Conservation (phyloP, 495 filamentous ascomycete genomes). For the Podospora fimiseda region DNA sequence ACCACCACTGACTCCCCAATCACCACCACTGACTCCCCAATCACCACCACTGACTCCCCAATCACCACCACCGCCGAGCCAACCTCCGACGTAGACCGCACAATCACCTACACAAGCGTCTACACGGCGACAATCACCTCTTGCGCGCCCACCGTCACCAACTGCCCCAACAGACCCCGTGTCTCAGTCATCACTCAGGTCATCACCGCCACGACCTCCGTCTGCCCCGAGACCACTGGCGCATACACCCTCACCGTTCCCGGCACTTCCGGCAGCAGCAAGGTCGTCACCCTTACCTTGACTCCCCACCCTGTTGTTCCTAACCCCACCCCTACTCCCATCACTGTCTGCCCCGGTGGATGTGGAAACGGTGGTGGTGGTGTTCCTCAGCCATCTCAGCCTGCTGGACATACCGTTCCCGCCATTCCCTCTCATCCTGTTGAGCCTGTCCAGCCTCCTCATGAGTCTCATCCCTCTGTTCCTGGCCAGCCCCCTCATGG, state of each 20-base stretch:
- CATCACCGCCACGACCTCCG: slow-evolving; percentile 19
- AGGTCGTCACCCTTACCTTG: slow-evolving; percentile 49
- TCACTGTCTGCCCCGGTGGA: background rate
- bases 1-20: slow-evolving; percentile 19
- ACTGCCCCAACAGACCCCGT: slow-evolving; percentile 42
- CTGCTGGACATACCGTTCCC: no score
- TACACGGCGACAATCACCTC: slow-evolving; percentile 53
- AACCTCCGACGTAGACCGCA: slow-evolving; percentile 23
- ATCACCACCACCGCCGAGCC: slow-evolving; percentile 18
- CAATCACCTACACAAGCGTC: slow-evolving; percentile 40
- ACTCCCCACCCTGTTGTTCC: slow-evolving; percentile 44
- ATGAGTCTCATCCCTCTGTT: no score
- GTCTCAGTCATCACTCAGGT: slow-evolving; percentile 26
- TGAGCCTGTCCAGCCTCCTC: no score
- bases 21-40: slow-evolving; percentile 35
- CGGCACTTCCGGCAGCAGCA: slow-evolving; percentile 39
- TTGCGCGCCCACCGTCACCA: slow-evolving; percentile 50
- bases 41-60: slow-evolving; percentile 8
- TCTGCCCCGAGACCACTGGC: slow-evolving; percentile 20
- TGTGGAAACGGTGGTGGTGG: no score
- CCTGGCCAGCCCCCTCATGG: no score
- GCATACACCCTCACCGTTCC: slow-evolving; percentile 13
- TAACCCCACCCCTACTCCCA: background rate
- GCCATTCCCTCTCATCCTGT: no score
- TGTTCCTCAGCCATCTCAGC: no score